Percentiles rank a stretch among this genome's conserved stretches.
These are phyloP conservation scores for Mrakia hoshinonis DNA, from an alignment of 768 basidiomycete species.

Conservation along the genomic window DNA sequence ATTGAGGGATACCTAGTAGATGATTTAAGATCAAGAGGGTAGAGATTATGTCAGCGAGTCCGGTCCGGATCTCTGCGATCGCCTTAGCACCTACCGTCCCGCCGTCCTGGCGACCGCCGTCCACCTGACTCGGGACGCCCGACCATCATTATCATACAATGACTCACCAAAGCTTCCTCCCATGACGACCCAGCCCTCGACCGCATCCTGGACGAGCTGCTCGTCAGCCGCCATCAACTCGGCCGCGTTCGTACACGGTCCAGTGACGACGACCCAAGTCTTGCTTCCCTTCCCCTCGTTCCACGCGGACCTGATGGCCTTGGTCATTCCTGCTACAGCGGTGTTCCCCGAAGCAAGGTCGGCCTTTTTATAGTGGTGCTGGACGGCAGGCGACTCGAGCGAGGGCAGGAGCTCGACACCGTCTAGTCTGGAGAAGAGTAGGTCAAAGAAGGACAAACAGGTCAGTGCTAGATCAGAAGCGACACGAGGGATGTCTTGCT, in stretches of 20 bases:
- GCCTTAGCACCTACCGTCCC: too few species aligned
- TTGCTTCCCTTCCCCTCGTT: conserved; percentile 49
- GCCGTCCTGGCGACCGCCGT: too few species aligned
- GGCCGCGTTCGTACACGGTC: conserved; percentile 77
- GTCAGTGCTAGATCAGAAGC: too few species aligned
- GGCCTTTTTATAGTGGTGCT: conserved; percentile 41
- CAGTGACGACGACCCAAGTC: conserved; percentile 63
- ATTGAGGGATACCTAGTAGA: conserved; percentile 27
- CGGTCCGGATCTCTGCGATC: not conserved
- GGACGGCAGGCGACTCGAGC: conserved; percentile 48
- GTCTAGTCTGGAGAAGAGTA: conserved; percentile 49
- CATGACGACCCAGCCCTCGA: conserved; percentile 76
- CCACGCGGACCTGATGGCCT: conserved; percentile 51
- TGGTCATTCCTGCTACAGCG: conserved; percentile 60
- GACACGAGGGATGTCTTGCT: not conserved
- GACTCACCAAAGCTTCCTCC: conserved; percentile 59
- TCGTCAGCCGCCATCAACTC: conserved; percentile 53
- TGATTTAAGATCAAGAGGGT: not conserved
- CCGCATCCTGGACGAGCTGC: conserved; percentile 46
- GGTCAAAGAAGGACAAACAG: not conserved
- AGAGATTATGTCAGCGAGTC: not conserved
- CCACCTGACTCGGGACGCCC: too few species aligned
- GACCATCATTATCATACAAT: too few species aligned
- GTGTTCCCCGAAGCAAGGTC: not conserved
- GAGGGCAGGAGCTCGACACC: conserved; percentile 70